Conservation (phyloP, 2,329 filamentous ascomycete species). For the Neocatenulostroma microsporum region DNA sequence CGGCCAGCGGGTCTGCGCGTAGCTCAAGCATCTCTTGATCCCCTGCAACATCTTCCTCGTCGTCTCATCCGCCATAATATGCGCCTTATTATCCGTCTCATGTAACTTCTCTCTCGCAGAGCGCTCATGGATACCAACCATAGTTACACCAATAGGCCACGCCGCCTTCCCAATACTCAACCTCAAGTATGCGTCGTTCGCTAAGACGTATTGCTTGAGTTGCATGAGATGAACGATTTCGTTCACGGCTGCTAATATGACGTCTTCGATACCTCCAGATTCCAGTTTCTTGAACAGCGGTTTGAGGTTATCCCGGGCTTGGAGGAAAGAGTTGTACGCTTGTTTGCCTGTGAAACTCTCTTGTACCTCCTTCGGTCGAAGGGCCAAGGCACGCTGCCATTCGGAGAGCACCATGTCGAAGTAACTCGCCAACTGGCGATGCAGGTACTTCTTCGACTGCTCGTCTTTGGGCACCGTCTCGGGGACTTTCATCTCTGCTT, state of each 20-base stretch:
- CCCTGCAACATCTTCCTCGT: conserved; percentile 95
- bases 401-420: conserved; percentile 92
- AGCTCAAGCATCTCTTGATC: conserved; percentile 93
- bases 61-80: conserved; percentile 94
- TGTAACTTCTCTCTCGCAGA: conserved; percentile 93
- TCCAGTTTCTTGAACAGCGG: conserved; percentile 89
- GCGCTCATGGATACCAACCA: conserved; percentile 98
- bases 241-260: conserved; percentile 63
- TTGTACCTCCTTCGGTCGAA: conserved; percentile 50
- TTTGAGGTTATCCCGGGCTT: conserved; percentile 78
- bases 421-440: conserved; percentile 83
- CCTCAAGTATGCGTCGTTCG: conserved; percentile 88
- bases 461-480: conserved; percentile 54
- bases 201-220: conserved; percentile 84
- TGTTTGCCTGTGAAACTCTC: conserved; percentile 71
- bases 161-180: conserved; percentile 68
- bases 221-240: conserved; percentile 91
- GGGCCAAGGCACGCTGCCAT: conserved; percentile 70
- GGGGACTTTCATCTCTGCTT: conserved; percentile 80
- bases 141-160: conserved; percentile 98
- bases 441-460: conserved; percentile 62
- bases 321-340: conserved; percentile 76
- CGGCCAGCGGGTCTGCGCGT: conserved; percentile 94
- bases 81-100: conserved; percentile 66
- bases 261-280: conserved; percentile 64